A percentile compares a stretch with the other conserved stretches of the same genome.
These are phyloP conservation scores for Vitis hybrid DNA, from an alignment of 177 flowering plant genomes.

Conservation along the genomic window DNA sequence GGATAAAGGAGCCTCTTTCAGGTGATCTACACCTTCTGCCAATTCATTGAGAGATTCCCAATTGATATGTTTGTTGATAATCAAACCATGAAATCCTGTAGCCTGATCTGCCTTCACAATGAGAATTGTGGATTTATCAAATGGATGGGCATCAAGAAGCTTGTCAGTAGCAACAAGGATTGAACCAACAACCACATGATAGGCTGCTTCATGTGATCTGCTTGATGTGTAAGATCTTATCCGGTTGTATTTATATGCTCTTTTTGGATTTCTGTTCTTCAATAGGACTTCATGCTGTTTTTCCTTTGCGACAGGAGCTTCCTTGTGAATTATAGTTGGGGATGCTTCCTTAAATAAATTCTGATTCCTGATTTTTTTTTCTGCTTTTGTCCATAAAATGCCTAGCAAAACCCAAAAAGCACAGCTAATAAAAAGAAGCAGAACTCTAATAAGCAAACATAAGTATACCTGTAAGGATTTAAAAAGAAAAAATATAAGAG, in stretches of 20 bases:
- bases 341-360: conserved; percentile 17
- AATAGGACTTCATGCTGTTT: conserved; percentile 42
- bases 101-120: conserved; percentile 62
- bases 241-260: conserved; percentile 9
- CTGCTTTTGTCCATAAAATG: conserved; percentile 33
- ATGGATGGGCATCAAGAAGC: conserved; percentile 52
- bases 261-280: conserved; percentile 21
- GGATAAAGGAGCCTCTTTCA: conserved; percentile 73
- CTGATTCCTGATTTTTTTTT: conserved; percentile 20
- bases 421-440: background rate
- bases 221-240: conserved; percentile 22
- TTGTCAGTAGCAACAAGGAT: conserved; percentile 71
- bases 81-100: conserved; percentile 73
- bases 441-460: background rate
- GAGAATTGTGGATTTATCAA: conserved; percentile 64
- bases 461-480: background rate
- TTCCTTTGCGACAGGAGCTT: conserved; percentile 13
- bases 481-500: background rate
- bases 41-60: conserved; percentile 61
- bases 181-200: conserved; percentile 50
- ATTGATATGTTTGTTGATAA: conserved; percentile 69
- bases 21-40: conserved; percentile 36
- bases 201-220: conserved; percentile 17
- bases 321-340: conserved; percentile 9
- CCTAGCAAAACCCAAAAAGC: conserved; percentile 26